Evolutionary conservation across 1,284 basidiomycete species (phyloP).

Genomic region (Moesziomyces sp.): DNA sequence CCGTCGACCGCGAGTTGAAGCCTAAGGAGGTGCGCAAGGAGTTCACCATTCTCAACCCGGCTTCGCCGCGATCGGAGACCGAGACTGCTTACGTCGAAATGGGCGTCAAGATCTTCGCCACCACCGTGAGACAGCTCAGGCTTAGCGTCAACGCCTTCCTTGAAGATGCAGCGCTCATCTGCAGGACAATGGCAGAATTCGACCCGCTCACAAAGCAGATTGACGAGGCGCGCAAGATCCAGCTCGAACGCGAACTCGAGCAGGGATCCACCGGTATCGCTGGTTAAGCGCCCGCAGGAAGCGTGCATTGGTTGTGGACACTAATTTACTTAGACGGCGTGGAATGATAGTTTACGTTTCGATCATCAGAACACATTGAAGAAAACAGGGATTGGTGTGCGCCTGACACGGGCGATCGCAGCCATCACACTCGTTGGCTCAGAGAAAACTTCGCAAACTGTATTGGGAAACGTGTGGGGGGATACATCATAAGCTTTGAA

Average conservation of each 20-base stretch:
- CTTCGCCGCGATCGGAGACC: constrained; percentile 2
- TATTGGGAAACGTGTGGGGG: too few species aligned
- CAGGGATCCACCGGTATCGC: constrained; percentile 55
- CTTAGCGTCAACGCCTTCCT: constrained; percentile 57
- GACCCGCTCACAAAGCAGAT: constrained; percentile 32
- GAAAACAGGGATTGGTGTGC: neutral
- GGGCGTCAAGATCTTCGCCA: constrained; percentile 52
- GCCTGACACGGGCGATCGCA: neutral
- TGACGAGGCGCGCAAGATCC: constrained; percentile 32
- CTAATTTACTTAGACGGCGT: too few species aligned
- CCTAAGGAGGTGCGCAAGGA: constrained; percentile 55
- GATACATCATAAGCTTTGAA: too few species aligned
- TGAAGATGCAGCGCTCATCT: constrained; percentile 52
- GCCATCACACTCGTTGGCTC: too few species aligned
- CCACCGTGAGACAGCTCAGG: constrained; percentile 56
- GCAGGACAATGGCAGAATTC: constrained; percentile 54
- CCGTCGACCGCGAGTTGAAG: constrained; percentile 58
- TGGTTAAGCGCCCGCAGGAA: constrained; percentile 16
- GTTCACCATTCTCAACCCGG: constrained; percentile 29
- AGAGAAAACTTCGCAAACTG: too few species aligned
- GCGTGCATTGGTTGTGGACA: too few species aligned
- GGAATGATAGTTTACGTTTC: too few species aligned
- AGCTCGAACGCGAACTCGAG: constrained; percentile 48
- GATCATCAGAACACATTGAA: neutral
- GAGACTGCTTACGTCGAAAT: constrained; percentile 19